Evolutionary conservation across 371 early-diverging fungal species (phyloP), one percentile per base, ranked within the genome.

Genomic region (Batkoa obscura): DNA sequence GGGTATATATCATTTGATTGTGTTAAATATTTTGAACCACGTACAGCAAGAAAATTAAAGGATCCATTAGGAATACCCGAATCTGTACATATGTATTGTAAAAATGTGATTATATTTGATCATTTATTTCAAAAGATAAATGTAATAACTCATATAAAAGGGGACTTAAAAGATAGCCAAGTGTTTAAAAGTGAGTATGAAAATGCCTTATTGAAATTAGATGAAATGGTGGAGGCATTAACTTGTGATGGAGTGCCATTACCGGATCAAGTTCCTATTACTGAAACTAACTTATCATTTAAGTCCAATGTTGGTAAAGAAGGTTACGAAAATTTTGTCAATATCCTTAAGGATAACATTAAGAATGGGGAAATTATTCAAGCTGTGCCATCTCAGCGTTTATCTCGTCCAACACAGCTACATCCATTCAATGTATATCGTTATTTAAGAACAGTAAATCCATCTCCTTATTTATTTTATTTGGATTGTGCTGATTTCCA

Each of bases 401-500:
- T 94, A 51, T 74, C 81, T 12, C 86, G 88, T 43, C 79, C 79
- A 2, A 91, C 95, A 0, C 64, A 78, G 2, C 69, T 97, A 33
- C 92, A 97, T 65, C 94, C 95, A 2, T 94, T 97, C 73, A 94
- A 94, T 64, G 91, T 91, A 9, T 97, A 97, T 68, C 79, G 95
- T 49, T 82, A 88, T 55, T 68, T 97, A 60, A 77, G 97, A 43
- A 85, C 87, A n/a, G 70, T 93, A 45, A 97, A 95, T 63, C 97
- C 97, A 2, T 90, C 94, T 2, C 97, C 97, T n/a, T 97, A 97
- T 68, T 90, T 97, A 90, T 97, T 94, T 66, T 95, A 94, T 61
- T 78, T 94, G 63, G 86, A 94, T 61, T 67, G 90, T 51, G 79
- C 83, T 47, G 88, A 78, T 49, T 94, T 92, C 63, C 88, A 88